These are phyloP conservation scores for Rhynchospora breviuscula DNA, from an alignment of 176 grass and related monocot genomes.

Conservation along the genomic window DNA sequence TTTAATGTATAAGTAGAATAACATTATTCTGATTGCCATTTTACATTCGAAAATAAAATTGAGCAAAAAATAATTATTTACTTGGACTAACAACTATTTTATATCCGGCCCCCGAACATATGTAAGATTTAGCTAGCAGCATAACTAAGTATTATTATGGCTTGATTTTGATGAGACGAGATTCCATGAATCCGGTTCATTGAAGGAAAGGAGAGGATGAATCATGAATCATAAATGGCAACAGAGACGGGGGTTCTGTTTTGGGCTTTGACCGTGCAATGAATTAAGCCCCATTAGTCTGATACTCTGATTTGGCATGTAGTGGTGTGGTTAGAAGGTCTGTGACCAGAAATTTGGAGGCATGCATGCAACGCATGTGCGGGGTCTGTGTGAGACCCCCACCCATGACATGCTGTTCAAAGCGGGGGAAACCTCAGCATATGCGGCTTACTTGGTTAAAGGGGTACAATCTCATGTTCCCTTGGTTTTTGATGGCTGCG, in stretches of 20 bases:
- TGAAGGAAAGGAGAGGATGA: no score
- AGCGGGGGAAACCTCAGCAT: slow-evolving; percentile 7
- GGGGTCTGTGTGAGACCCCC: not conserved
- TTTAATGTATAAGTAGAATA: no score
- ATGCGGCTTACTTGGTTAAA: not conserved
- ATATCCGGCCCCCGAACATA: no score
- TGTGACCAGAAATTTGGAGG: not conserved
- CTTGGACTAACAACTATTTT: no score
- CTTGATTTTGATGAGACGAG: no score
- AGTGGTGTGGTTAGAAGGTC: slow-evolving; percentile 14
- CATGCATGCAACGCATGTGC: slow-evolving; percentile 23
- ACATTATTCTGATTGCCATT: no score
- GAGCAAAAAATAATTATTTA: no score
- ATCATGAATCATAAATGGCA: no score
- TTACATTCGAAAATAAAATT: no score
- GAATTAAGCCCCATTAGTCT: not conserved
- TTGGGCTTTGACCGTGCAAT: slow-evolving; percentile 16
- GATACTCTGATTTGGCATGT: not conserved
- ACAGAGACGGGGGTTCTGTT: not conserved
- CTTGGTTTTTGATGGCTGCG: not conserved
- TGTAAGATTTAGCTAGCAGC: no score
- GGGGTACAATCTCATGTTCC: not conserved
- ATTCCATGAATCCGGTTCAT: no score
- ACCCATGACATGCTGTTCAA: slow-evolving; percentile 11
- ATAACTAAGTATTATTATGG: no score